phyloP scores from a whole-genome alignment of 2,329 filamentous ascomycete species.

The Aspergillus flavus region DNA sequence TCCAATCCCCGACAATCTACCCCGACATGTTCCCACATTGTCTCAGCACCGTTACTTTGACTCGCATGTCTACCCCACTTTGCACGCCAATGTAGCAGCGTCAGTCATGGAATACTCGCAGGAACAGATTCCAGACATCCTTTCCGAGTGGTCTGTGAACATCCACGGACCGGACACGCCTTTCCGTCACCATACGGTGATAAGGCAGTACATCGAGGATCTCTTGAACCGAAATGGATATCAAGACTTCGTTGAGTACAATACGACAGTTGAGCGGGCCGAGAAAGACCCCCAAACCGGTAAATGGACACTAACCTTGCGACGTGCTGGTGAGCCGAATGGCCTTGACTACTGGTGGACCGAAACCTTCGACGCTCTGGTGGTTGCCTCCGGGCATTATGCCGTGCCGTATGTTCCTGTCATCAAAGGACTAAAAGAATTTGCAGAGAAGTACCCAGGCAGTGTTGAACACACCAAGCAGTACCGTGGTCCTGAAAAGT shows the following conservation, averaged over 20 bases:
- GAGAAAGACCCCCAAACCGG: constrained; percentile 50
- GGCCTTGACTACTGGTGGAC: constrained; percentile 63
- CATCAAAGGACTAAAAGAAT: constrained; percentile 47
- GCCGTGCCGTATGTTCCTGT: constrained; percentile 56
- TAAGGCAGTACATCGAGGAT: constrained; percentile 60
- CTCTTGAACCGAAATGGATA: constrained; percentile 59
- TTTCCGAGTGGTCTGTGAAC: constrained; percentile 45
- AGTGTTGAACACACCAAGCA: constrained; percentile 47
- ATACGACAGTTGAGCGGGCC: constrained; percentile 64
- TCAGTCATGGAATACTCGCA: constrained; percentile 63
- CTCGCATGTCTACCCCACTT: constrained; percentile 62
- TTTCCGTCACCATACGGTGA: constrained; percentile 63
- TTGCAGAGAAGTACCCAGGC: constrained; percentile 40
- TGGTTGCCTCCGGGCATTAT: constrained; percentile 64
- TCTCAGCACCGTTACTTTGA: constrained; percentile 56
- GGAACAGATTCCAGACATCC: constrained; percentile 54
- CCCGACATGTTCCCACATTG: constrained; percentile 48
- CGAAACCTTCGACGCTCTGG: constrained; percentile 63
- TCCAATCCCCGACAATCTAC: constrained; percentile 51
- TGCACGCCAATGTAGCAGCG: constrained; percentile 67
- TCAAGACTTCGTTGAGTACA: constrained; percentile 47
- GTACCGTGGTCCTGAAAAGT: constrained; percentile 41
- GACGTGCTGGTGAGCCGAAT: constrained; percentile 35
- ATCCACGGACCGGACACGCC: constrained; percentile 61
- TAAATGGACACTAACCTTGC: constrained; percentile 59